Evolutionary conservation across 2,329 filamentous ascomycete genomes (phyloP), one percentile per base, ranked within the genome.

Genomic region (Balansia obtecta): DNA sequence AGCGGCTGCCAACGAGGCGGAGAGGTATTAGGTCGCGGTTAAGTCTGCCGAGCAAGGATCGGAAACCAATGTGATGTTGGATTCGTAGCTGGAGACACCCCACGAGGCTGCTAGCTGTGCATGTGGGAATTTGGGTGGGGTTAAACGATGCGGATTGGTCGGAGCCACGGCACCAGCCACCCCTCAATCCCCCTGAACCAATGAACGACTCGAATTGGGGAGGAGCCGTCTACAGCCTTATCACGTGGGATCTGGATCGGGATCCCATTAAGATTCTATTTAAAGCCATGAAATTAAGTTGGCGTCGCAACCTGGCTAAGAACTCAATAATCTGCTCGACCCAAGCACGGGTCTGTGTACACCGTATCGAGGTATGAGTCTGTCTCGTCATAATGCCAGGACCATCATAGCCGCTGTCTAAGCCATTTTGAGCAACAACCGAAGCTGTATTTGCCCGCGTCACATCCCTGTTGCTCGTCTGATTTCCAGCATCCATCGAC

Each of bases 201-300:
- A 53, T 50, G 15, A 37, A 5, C 16, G 37, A 12, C 5, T 37
- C 34, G 45, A 50, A 53, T 51, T 51, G 42, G 42, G 27, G 34
- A 12, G 34, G n/a, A 7, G 11, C 11, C 20, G 9, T 6, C 27
- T 16, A 32, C 40, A 53, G 48, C 51, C 51, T 50, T 39, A 41
- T 53, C 51, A 53, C 51, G 51, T 53, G 51, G 32, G 20, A 13
- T 16, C 16, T 32, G 20, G 41, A 41, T 33, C 30, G 43, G 15
- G 37, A 27, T 37, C 34, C 27, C 27, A 7, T 27, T 27, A 40
- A 40, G 22, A 44, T 30, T 22, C 16, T 20, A 32, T 27, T 20
- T 16, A 18, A 32, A 32, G 43, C n/a, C 2, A 3, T 2, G 20
- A 22, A 22, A 22, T 22, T 22, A 45, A 27, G 10, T 43, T 30